phyloP scores from a whole-genome alignment of 208 protist species.

The Leishmania amazonensis region DNA sequence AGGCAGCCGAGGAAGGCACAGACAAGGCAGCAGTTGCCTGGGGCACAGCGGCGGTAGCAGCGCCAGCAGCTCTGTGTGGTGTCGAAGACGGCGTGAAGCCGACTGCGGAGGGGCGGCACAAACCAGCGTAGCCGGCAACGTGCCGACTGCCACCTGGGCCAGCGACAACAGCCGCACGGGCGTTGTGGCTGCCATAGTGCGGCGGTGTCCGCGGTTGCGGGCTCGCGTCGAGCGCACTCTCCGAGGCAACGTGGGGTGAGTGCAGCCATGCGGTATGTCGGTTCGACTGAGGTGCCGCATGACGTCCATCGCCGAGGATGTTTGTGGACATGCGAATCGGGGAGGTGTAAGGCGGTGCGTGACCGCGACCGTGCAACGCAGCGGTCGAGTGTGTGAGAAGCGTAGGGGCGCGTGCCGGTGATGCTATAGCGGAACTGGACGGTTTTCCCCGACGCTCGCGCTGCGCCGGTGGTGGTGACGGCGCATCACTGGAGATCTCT shows the following conservation, averaged over 20 bases:
- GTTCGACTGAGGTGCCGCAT: not conserved
- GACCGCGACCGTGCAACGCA: not conserved
- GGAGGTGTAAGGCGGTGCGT: not conserved
- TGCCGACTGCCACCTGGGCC: not conserved
- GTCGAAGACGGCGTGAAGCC: not conserved
- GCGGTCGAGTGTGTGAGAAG: not conserved
- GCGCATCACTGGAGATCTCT: not conserved
- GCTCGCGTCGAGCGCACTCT: not conserved
- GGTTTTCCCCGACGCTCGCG: not conserved
- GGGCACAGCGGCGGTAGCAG: not conserved
- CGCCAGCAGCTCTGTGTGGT: not conserved
- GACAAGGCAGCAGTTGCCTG: not conserved
- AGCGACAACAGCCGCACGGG: not conserved
- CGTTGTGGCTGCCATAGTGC: not conserved
- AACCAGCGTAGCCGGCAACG: constrained; percentile 5
- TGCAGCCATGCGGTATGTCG: not conserved
- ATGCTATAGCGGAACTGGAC: not conserved
- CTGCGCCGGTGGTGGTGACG: not conserved
- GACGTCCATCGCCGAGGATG: not conserved
- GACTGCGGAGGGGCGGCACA: not conserved
- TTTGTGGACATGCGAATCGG: not conserved
- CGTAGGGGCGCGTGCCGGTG: not conserved
- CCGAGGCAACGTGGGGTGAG: not conserved
- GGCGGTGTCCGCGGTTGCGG: constrained; percentile 20
- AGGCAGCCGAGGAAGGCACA: not conserved